These are phyloP conservation scores for Postia placenta DNA, from an alignment of 768 basidiomycete genomes.

Conservation along the genomic window DNA sequence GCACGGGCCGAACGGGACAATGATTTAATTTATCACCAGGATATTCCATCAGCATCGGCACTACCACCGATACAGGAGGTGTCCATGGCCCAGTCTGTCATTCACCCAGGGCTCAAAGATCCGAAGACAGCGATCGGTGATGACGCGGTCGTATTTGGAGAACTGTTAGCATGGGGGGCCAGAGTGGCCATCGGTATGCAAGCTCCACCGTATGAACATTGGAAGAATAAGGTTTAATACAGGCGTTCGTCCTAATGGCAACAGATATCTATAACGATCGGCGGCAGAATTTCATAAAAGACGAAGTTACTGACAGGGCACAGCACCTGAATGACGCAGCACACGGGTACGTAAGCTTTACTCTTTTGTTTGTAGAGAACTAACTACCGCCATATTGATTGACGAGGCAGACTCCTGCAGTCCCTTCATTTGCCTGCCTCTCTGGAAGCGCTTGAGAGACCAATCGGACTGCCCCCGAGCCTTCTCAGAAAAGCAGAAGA, in stretches of 20 bases:
- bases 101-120: conserved; percentile 53
- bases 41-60: conserved; percentile 68
- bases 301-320: conserved; percentile 55
- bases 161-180: conserved; percentile 81
- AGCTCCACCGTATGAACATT: background rate
- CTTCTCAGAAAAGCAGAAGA: conserved; percentile 82
- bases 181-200: conserved; percentile 78
- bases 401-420: conserved; percentile 61
- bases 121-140: conserved; percentile 48
- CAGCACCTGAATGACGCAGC: conserved; percentile 56
- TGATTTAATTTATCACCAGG: conserved; percentile 90
- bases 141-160: conserved; percentile 61
- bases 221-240: too few relatives aligned
- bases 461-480: conserved; percentile 84
- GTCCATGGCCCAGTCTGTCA: conserved; percentile 54
- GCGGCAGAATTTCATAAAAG: conserved; percentile 62
- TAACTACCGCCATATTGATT: background rate
- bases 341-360: conserved; percentile 44
- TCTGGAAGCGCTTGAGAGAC: conserved; percentile 82
- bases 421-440: conserved; percentile 77
- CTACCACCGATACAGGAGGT: conserved; percentile 61
- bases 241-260: background rate
- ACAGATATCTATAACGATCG: conserved; percentile 89
- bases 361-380: background rate
- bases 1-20: conserved; percentile 84